These are phyloP conservation scores for Colletotrichum cereale DNA, from an alignment of 2,329 filamentous ascomycete genomes.

Conservation along the genomic window DNA sequence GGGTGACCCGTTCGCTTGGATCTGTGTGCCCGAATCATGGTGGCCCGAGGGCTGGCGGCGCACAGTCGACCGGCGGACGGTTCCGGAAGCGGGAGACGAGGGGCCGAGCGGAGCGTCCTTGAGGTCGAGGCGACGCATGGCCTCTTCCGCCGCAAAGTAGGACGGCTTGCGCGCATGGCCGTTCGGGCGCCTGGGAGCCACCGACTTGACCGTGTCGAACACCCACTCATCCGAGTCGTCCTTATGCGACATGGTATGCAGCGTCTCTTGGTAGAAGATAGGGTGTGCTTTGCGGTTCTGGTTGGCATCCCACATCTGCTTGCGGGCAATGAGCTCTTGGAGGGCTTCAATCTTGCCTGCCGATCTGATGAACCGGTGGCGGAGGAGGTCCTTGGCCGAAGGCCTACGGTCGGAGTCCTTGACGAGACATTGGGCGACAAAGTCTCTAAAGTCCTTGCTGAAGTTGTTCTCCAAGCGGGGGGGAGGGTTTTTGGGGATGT, in stretches of 20 bases:
- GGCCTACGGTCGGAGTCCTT: constrained; percentile 91
- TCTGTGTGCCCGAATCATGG: constrained; percentile 57
- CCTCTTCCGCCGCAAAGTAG: constrained; percentile 70
- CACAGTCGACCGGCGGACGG: constrained; percentile 72
- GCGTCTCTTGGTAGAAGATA: constrained; percentile 93
- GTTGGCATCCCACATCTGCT: constrained; percentile 84
- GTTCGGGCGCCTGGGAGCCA: constrained; percentile 67
- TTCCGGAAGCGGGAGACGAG: constrained; percentile 64
- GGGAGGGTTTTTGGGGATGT: constrained; percentile 89
- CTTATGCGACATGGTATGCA: constrained; percentile 76
- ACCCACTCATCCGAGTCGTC: constrained; percentile 90
- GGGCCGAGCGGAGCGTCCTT: constrained; percentile 71
- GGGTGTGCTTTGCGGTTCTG: constrained; percentile 77
- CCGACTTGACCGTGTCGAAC: constrained; percentile 91
- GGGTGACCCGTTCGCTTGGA: constrained; percentile 56
- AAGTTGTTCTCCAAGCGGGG: constrained; percentile 88
- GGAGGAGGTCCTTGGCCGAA: constrained; percentile 86
- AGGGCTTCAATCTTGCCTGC: constrained; percentile 90
- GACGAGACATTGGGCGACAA: constrained; percentile 88
- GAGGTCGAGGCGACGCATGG: constrained; percentile 70
- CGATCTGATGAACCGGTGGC: constrained; percentile 87
- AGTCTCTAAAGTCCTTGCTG: constrained; percentile 93
- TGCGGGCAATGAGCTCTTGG: constrained; percentile 87
- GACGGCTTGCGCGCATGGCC: constrained; percentile 68
- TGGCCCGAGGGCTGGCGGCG: constrained; percentile 62